phyloP scores from a whole-genome alignment of 2,329 filamentous ascomycete species.

The Cladophialophora bantiana region DNA sequence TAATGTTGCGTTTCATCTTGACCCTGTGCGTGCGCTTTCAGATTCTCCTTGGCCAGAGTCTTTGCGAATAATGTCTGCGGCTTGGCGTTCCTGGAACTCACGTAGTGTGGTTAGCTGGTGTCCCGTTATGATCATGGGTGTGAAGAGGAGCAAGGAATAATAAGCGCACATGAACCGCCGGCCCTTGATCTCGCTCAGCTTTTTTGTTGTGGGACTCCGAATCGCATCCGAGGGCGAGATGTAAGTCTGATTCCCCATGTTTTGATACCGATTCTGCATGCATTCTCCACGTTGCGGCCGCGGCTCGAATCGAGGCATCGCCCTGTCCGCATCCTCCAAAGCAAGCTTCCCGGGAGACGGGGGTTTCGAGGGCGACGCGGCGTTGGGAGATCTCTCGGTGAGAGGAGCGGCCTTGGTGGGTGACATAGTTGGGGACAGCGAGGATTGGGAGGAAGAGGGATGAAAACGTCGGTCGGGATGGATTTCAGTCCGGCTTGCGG shows the following conservation, averaged over 20 bases:
- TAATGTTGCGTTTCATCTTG: background rate
- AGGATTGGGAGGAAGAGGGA: too few species aligned
- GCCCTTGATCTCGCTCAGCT: conserved; percentile 57
- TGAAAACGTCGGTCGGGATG: too few species aligned
- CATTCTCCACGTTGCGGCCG: background rate
- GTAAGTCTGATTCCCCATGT: conserved; percentile 45
- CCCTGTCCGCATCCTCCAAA: conserved; percentile 18
- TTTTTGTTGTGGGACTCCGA: conserved; percentile 59
- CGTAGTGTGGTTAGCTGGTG: conserved; percentile 19
- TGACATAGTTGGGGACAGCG: conserved; percentile 16
- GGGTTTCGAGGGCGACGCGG: conserved; percentile 32
- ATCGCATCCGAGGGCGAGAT: conserved; percentile 59
- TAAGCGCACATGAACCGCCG: conserved; percentile 51
- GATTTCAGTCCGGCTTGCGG: too few species aligned
- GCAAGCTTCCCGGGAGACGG: conserved; percentile 15
- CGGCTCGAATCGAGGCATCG: conserved; percentile 25
- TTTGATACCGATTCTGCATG: background rate
- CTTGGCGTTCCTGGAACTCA: conserved; percentile 42
- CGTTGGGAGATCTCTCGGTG: conserved; percentile 31
- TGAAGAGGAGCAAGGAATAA: background rate
- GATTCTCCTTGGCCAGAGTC: conserved; percentile 50
- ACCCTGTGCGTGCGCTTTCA: conserved; percentile 12
- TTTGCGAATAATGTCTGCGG: conserved; percentile 57
- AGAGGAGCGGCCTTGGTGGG: conserved; percentile 28
- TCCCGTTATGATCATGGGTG: background rate